Conservation (phyloP, 225 moss, liverwort and hornwort species). For the Straminergon stramineum region DNA sequence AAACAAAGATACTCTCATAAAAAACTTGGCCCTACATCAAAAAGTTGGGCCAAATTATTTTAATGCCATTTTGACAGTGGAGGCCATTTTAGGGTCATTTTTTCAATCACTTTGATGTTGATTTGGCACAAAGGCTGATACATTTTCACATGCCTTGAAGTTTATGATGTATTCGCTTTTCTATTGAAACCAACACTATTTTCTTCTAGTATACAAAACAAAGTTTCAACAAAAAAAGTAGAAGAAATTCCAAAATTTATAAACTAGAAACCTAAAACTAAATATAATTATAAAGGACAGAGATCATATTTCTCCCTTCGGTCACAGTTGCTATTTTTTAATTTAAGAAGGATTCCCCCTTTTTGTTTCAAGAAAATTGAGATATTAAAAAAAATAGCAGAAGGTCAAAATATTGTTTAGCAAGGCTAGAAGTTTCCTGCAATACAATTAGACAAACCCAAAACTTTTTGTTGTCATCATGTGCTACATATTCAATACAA, state of each 20-base stretch:
- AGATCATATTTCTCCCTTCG: background rate
- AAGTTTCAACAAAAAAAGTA: background rate
- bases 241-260: background rate
- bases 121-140: too few relatives aligned
- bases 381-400: background rate
- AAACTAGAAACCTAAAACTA: background rate
- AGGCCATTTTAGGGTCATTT: too few relatives aligned
- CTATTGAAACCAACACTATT: background rate
- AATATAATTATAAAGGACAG: background rate
- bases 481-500: background rate
- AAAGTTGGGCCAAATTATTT: too few relatives aligned
- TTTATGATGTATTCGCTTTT: background rate
- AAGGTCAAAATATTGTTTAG: background rate
- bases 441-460: background rate
- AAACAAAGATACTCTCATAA: background rate
- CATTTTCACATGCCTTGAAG: too few relatives aligned
- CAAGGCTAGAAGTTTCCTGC: background rate
- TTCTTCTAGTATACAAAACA: background rate
- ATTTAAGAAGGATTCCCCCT: too few relatives aligned
- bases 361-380: background rate
- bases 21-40: too few relatives aligned
- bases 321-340: background rate
- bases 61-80: too few relatives aligned
- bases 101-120: too few relatives aligned
- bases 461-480: accelerated